Evolutionary conservation across 352 stramenopile species (phyloP).

Genomic region (Globisporangium yorkense): DNA sequence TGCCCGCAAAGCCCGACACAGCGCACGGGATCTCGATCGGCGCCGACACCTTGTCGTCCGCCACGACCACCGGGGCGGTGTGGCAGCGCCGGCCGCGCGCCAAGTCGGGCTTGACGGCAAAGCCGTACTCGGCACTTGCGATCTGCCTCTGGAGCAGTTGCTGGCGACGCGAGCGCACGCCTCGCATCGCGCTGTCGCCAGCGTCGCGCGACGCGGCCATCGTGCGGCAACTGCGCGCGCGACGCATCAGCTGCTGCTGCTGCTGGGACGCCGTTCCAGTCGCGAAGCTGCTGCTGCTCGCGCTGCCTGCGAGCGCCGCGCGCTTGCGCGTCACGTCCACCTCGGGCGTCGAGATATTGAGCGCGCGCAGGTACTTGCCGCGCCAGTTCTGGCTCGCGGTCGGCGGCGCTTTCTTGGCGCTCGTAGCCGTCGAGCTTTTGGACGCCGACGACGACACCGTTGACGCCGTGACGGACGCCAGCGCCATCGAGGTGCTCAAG

Average conservation of each 20-base stretch:
- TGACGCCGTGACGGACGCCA: not conserved
- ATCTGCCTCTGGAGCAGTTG: not conserved
- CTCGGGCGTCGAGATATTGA: constrained; percentile 66
- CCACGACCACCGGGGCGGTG: constrained; percentile 25
- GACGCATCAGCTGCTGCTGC: constrained; percentile 28
- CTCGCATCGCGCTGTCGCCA: constrained; percentile 9
- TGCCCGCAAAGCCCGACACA: not conserved
- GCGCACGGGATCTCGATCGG: constrained; percentile 59
- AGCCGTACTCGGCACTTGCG: constrained; percentile 13
- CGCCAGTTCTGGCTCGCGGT: constrained; percentile 49
- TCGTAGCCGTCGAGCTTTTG: not conserved
- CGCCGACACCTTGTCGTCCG: constrained; percentile 34
- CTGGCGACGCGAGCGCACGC: constrained; percentile 6
- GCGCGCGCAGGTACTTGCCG: constrained; percentile 67
- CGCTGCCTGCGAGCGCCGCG: not conserved
- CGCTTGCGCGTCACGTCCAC: constrained; percentile 9
- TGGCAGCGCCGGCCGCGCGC: constrained; percentile 25
- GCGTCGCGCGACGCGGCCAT: constrained; percentile 1
- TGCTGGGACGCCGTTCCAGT: not conserved
- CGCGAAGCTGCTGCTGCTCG: constrained; percentile 1
- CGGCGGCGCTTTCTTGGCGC: not conserved
- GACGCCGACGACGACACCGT: not conserved
- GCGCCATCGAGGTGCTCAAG: not conserved
- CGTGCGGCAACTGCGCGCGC: constrained; percentile 4
- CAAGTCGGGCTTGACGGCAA: constrained; percentile 15